Base-by-base conservation (phyloP, 2,329 filamentous ascomycete species). In the Clarireedia hainanense region DNA sequence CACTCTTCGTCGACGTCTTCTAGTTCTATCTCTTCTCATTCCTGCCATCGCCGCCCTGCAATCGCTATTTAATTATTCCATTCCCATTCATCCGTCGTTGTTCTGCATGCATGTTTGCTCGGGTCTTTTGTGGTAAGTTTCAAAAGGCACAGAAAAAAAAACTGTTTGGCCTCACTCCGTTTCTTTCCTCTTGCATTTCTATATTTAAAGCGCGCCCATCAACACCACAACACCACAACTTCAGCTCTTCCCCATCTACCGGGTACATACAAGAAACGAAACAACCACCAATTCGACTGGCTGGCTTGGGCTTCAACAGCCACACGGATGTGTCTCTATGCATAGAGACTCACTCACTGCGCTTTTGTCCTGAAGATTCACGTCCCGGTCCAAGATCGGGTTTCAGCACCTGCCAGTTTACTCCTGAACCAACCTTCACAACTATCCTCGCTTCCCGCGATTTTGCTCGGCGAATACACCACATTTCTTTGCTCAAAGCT, bases 381-480 rank as follows among this genome's bases (percentile, higher is more conserved):
- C 26, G 26, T 15, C 7, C 34, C 15, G 4, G 43, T n/a, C 14
- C 24, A 17, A 26, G n/a, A 7, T 34, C 14, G 30, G 30, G 30
- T 9, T 30, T 40, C 43, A 54, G 5, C 51, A 48, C 14, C 34
- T 54, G 27, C 23, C 34, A 20, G 10, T 24, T 36, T 42, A 42
- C 39, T 42, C 39, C 17, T 42, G 39, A 42, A 54, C 34, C 51
- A 54, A 34, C 45, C 24, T 24, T 53, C 30, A 40, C 43, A 23
- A 17, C 7, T 9, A 40, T 14, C 48, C 52, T 53, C 55, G 51
- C 56, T 9, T 39, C n/a, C 37, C 27, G 34, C 50, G 55, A 43
- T 58, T 60, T 57, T 62, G 58, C 48, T 59, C 60, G 56, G 60
- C 49, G 50, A 57, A 50, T 34, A 57, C 30, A 60, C 51, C 14